Percentiles rank a stretch among this genome's conserved stretches.
Conservation (phyloP, 306 rosid species). For the Medicago ruthenica region DNA sequence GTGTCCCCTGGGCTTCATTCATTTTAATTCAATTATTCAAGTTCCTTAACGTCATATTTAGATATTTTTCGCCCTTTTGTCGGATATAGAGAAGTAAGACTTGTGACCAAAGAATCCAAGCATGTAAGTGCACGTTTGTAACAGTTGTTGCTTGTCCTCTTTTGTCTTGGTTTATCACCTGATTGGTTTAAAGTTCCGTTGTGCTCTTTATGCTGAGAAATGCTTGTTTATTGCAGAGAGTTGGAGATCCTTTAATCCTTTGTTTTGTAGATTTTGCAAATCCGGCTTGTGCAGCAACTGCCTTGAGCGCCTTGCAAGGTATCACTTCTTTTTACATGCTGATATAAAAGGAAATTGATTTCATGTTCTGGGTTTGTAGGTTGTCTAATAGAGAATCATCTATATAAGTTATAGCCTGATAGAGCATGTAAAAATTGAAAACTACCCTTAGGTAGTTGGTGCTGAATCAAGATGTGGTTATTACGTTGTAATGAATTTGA, state of each 20-base stretch:
- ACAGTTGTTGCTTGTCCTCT: slow-evolving; percentile 34
- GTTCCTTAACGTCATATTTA: slow-evolving; percentile 48
- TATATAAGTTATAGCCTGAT: neutral
- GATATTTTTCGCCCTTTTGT: slow-evolving; percentile 94
- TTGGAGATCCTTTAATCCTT: slow-evolving; percentile 87
- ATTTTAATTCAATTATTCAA: slow-evolving; percentile 11
- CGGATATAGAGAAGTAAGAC: slow-evolving; percentile 89
- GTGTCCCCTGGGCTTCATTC: slow-evolving; percentile 30
- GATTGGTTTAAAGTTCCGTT: slow-evolving; percentile 32
- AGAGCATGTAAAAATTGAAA: slow-evolving; percentile 11
- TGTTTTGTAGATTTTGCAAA: slow-evolving; percentile 86
- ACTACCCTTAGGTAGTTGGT: neutral
- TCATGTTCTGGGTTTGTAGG: slow-evolving; percentile 8
- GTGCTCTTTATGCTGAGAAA: slow-evolving; percentile 31
- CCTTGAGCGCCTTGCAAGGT: slow-evolving; percentile 92
- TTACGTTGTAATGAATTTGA: neutral
- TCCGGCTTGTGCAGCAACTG: slow-evolving; percentile 86
- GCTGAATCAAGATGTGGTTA: slow-evolving; percentile 6
- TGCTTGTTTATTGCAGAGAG: slow-evolving; percentile 63
- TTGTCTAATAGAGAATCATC: slow-evolving; percentile 3
- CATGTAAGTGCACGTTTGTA: slow-evolving; percentile 57
- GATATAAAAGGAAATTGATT: slow-evolving; percentile 21
- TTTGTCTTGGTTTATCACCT: slow-evolving; percentile 25
- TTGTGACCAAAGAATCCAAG: slow-evolving; percentile 84
- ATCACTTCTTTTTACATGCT: slow-evolving; percentile 38